These are phyloP conservation scores for Lenwebbia sp. DNA, from an alignment of 345 rosid genomes.

Conservation along the genomic window DNA sequence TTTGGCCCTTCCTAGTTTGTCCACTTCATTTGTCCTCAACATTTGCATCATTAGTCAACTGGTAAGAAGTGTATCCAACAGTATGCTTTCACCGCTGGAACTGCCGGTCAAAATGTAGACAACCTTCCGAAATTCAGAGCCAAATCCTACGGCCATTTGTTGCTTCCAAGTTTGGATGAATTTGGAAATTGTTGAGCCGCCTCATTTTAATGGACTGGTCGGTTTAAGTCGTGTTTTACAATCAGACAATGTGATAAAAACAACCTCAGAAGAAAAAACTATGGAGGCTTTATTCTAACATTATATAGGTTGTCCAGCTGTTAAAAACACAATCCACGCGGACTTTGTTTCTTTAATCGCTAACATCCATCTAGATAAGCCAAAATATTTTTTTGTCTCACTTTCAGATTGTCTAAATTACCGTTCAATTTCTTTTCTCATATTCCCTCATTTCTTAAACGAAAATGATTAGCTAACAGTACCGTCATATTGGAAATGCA, in stretches of 20 bases:
- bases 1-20: background rate
- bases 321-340: background rate
- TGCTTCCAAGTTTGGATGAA: background rate
- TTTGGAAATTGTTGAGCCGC: background rate
- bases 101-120: background rate
- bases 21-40: background rate
- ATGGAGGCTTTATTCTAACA: background rate
- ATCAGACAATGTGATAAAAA: background rate
- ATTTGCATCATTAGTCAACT: background rate
- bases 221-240: background rate
- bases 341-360: background rate
- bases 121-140: background rate
- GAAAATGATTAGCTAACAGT: too few species aligned
- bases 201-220: background rate
- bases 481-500: too few species aligned
- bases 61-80: too few species aligned
- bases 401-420: background rate
- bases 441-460: background rate
- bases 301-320: background rate
- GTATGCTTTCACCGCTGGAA: background rate
- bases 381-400: background rate
- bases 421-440: background rate
- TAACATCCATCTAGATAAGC: background rate
- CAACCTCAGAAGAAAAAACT: background rate
- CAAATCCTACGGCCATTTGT: background rate